Evolutionary conservation across 305 asterid species (phyloP).

Genomic region (Salvia sclarea): DNA sequence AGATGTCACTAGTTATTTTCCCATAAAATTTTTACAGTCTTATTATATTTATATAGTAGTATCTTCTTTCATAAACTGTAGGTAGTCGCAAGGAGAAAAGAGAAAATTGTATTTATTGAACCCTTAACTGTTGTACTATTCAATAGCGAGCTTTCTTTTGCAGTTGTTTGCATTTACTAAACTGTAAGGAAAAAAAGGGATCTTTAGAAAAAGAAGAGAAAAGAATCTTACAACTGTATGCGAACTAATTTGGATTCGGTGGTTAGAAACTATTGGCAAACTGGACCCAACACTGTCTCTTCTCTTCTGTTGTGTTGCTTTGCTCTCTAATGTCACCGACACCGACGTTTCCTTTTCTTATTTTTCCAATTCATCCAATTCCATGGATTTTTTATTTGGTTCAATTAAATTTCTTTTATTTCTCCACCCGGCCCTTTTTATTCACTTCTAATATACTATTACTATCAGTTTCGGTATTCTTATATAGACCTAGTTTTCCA

Average conservation of each 20-base stretch:
- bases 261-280: slow-evolving; percentile 7
- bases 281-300: slow-evolving; percentile 7
- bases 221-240: not conserved
- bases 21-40: too few relatives aligned
- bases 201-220: not conserved
- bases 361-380: not conserved
- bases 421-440: too few relatives aligned
- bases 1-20: not conserved
- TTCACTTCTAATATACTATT: too few relatives aligned
- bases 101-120: not conserved
- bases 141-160: not conserved
- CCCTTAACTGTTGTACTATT: not conserved
- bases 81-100: not conserved
- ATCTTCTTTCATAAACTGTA: too few relatives aligned
- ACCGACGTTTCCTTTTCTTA: not conserved
- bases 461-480: too few relatives aligned
- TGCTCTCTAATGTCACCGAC: slow-evolving; percentile 19
- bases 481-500: too few relatives aligned
- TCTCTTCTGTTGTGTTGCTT: not conserved
- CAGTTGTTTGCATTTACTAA: not conserved
- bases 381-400: too few relatives aligned
- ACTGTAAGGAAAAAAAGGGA: not conserved
- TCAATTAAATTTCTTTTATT: too few relatives aligned
- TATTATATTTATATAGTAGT: too few relatives aligned
- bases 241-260: slow-evolving; percentile 4